Evolutionary conservation across 345 rosid genomes (phyloP), one percentile per base, ranked within the genome.

Genomic region (Toxicodendron radicans): DNA sequence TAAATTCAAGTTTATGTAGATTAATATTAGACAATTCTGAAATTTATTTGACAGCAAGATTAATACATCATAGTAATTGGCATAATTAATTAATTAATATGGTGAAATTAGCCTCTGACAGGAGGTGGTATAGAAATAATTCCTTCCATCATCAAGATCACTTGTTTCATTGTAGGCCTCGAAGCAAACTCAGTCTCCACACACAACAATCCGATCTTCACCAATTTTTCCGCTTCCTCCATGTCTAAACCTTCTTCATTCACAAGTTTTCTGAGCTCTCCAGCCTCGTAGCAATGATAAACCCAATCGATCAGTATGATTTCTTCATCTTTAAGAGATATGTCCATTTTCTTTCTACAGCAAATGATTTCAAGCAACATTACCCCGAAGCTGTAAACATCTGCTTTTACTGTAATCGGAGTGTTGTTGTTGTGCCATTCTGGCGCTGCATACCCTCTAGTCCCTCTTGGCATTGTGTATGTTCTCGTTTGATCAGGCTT

Each of bases 401-500:
- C 48, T 2, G 73, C 61, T 75, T 68, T 68, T 13, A 56, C 57
- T 49, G 73, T 59, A 7, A 75, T 24, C 1, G 72, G 67, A 9
- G 7, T 21, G 43, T 49, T 23, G 18, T 35, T 48, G 5, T 61
- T 59, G 41, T 49, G 68, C 78, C 73, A 60, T 35, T 74, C 59
- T 8, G 67, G 77, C 18, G 77, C 60, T 13, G 17, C 12, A 38
- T 46, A 66, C 1, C 73, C 45, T 32, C 52, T 46, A 21, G 78
- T 75, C 35, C 61, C 78, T 59, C 68, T 68, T 17, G 16, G 11
- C 7, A 5, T 7, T 16, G 56, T 61, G 64, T 21, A 75, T 16
- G 73, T 75, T 52, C 69, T 75, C 0, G 63, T 68, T 62, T 75
- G 74, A 64, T 76, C 64, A 17, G 70, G 79, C 59, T 61, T 69